Base-by-base conservation (phyloP, 768 basidiomycete species). In the Leccinum ochraceum region DNA sequence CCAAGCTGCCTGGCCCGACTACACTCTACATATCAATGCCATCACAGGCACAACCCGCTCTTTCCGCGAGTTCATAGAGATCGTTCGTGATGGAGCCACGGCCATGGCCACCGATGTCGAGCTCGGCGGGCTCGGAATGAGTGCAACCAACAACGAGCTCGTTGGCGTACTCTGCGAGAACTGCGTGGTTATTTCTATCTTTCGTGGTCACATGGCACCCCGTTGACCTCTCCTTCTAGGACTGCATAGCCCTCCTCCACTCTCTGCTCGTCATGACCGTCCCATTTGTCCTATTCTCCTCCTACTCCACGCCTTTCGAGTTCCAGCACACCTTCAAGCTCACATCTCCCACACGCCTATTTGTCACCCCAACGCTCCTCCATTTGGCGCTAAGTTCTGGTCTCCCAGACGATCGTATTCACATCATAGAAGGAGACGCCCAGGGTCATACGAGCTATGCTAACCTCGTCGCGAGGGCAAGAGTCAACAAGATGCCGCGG, bases 81-180 rank as follows among this genome's bases (percentile, higher is more conserved):
- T 78, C 14, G 79, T 89, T 0, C 75, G 78, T 9, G 78, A 84
- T 54, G 81, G 81, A 16, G 82, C 85, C 3, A 88, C 87, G 0
- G 86, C 82, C 0, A 76, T 90, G 13, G 81, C 75, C 3, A 69
- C 75, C n/a, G 77, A 82, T 6, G 60, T 74, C 13, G 63, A 74
- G 0, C 69, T 80, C 17, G 87, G 87, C 1, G 88, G 90, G 0
- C 75, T 89, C 1, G 87, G 81, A 0, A 67, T 92, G 11, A 66
- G 71, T 6, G 70, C 71, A 0, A 76, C 75, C 46, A 76, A 80
- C 20, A 78, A 77, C 0, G 86, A 88, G 56, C 82, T 90, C 24
- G 78, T 90, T 20, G 90, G 88, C 6, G 82, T 92, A 16, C 80
- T 90, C 68, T 84, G 83, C 71, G 81, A 87, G 51, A 92, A 92